phyloP scores from a whole-genome alignment of 2,329 filamentous ascomycete genomes.

The Aspergillus fumigatiaffinis region DNA sequence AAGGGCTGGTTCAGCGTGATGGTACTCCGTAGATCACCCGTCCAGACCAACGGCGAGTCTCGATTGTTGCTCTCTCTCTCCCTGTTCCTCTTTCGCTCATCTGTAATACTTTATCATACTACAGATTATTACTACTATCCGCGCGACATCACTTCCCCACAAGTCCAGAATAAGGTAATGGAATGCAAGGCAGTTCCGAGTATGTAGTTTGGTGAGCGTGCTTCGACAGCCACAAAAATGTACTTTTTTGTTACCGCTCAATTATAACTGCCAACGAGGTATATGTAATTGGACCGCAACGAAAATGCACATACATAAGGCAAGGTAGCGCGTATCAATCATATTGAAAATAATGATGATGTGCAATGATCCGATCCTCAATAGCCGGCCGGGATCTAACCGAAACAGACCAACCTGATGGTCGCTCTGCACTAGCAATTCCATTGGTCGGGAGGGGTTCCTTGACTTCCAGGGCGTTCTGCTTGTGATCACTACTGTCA shows the following conservation, averaged over 20 bases:
- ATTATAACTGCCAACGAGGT: not conserved
- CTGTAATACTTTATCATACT: not conserved
- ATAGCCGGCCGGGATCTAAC: constrained; percentile 12
- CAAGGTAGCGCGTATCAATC: not conserved
- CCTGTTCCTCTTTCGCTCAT: not conserved
- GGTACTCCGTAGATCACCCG: constrained; percentile 9
- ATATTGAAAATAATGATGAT: not conserved
- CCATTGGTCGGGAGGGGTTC: constrained; percentile 7
- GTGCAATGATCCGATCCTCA: constrained; percentile 10
- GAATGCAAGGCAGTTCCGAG: not conserved
- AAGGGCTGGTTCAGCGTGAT: constrained; percentile 3
- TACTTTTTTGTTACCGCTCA: not conserved
- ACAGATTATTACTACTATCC: not conserved
- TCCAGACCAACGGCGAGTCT: not conserved
- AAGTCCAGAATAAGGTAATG: not conserved
- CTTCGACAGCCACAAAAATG: not conserved
- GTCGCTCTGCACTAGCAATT: constrained; percentile 4
- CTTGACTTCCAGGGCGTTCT: not conserved
- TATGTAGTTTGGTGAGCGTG: not conserved
- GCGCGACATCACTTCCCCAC: not conserved
- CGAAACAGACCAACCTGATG: constrained; percentile 13
- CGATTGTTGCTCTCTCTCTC: not conserved
- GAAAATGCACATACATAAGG: not conserved
- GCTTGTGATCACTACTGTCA: constrained; percentile 2
- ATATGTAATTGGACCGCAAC: not conserved